Conservation (phyloP, 345 rosid genomes). For the Ailanthus altissimus region DNA sequence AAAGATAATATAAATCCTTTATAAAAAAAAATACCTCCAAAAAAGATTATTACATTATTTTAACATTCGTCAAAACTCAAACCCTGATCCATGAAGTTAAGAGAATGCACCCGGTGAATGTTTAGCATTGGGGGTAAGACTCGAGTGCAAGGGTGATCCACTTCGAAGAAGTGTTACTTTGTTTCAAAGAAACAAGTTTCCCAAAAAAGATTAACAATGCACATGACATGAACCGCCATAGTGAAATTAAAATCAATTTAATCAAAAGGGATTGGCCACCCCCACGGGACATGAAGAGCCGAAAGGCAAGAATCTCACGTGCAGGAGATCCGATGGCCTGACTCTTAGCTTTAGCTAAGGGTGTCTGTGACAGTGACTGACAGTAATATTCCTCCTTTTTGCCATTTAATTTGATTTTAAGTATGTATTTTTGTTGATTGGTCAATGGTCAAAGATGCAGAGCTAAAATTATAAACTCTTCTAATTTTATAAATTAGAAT, state of each 20-base stretch:
- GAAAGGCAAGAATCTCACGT: slow-evolving; percentile 44
- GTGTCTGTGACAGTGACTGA: slow-evolving; percentile 23
- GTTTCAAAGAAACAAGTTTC: background rate
- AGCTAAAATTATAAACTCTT: background rate
- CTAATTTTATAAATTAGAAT: background rate
- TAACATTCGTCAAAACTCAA: no score
- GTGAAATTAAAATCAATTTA: background rate
- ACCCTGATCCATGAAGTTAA: no score
- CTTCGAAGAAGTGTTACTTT: no score
- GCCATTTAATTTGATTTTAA: no score
- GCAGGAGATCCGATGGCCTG: slow-evolving; percentile 51
- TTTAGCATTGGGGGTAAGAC: no score
- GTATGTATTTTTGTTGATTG: slow-evolving; percentile 12
- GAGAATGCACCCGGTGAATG: no score
- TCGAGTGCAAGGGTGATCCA: no score
- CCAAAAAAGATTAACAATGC: background rate
- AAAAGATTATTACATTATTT: no score
- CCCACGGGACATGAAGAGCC: slow-evolving; percentile 48
- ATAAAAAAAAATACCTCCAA: no score
- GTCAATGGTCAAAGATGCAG: slow-evolving; percentile 60
- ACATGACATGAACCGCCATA: background rate
- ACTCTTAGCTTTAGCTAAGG: slow-evolving; percentile 1
- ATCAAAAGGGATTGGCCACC: slow-evolving; percentile 1
- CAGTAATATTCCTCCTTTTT: slow-evolving; percentile 23
- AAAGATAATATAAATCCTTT: no score